phyloP scores from a whole-genome alignment of 75 land plant species.

The Chamaecyparis obtusa region DNA sequence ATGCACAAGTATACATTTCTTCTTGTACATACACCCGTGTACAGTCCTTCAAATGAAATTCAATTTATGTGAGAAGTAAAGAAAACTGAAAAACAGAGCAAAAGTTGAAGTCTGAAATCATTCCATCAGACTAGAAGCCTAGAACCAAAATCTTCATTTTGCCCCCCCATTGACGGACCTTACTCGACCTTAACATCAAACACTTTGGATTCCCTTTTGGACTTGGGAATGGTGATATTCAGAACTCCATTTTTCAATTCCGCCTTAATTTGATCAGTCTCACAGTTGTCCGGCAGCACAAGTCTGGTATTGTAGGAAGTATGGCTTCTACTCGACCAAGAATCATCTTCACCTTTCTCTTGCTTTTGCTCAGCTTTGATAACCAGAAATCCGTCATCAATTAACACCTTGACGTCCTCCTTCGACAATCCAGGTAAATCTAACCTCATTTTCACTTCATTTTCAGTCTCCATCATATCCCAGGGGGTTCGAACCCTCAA shows the following conservation, averaged over 20 bases:
- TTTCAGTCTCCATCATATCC: constrained; percentile 68
- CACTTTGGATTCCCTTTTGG: constrained; percentile 53
- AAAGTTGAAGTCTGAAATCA: too few species aligned
- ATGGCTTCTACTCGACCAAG: constrained; percentile 32
- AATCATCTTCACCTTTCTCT: constrained; percentile 36
- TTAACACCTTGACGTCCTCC: constrained; percentile 69
- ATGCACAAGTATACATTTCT: too few species aligned
- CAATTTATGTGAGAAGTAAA: too few species aligned
- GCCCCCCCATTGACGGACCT: not conserved
- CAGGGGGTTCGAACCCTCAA: constrained; percentile 54
- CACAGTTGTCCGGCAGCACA: constrained; percentile 56
- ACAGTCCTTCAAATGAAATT: too few species aligned
- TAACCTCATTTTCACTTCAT: constrained; percentile 64
- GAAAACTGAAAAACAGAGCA: too few species aligned
- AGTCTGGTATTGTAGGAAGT: constrained; percentile 58
- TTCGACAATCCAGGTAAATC: constrained; percentile 91
- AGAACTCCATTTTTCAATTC: constrained; percentile 84
- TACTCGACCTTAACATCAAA: constrained; percentile 46
- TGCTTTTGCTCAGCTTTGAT: constrained; percentile 53
- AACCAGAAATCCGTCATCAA: constrained; percentile 66
- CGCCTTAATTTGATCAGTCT: constrained; percentile 63
- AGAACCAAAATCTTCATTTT: too few species aligned
- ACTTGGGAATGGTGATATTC: constrained; percentile 59
- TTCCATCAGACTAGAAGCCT: too few species aligned
- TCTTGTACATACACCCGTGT: too few species aligned